A percentile compares a stretch with the other conserved stretches of the same genome.
Evolutionary conservation across 768 basidiomycete genomes (phyloP).

Genomic region (Favolaschia claudopus): DNA sequence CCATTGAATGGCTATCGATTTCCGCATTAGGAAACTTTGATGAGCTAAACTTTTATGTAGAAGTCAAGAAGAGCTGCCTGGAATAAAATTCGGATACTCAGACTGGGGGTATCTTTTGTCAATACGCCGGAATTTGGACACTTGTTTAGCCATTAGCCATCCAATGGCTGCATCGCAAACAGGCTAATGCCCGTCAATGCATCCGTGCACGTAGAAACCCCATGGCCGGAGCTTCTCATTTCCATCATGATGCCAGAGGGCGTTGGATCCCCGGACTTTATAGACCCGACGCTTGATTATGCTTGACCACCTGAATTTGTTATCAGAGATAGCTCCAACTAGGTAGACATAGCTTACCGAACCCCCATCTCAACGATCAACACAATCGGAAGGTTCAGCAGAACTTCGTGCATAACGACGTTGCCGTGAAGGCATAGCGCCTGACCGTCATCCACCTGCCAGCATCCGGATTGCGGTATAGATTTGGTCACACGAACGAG

Average conservation of each 20-base stretch:
- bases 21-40: too few relatives aligned
- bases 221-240: constrained; percentile 37
- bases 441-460: neutral
- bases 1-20: too few relatives aligned
- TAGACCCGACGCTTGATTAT: constrained; percentile 26
- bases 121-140: too few relatives aligned
- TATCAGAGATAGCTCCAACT: neutral
- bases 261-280: constrained; percentile 27
- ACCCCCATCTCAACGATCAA: constrained; percentile 9
- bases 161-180: too few relatives aligned
- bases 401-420: neutral
- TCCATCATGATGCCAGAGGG: constrained; percentile 33
- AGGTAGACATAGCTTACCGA: neutral
- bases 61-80: too few relatives aligned
- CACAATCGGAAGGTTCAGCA: constrained; percentile 1
- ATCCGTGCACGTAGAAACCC: constrained; percentile 39
- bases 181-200: constrained; percentile 40
- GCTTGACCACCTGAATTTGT: constrained; percentile 15
- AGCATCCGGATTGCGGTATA: neutral
- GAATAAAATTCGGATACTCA: too few relatives aligned
- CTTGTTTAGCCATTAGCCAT: too few relatives aligned
- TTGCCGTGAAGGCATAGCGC: neutral
- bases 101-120: too few relatives aligned
- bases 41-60: too few relatives aligned
- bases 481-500: neutral